A percentile compares a stretch with the other conserved stretches of the same genome.
phyloP scores from a whole-genome alignment of 352 stramenopile genomes.

The Nothophytophthora sp. region DNA sequence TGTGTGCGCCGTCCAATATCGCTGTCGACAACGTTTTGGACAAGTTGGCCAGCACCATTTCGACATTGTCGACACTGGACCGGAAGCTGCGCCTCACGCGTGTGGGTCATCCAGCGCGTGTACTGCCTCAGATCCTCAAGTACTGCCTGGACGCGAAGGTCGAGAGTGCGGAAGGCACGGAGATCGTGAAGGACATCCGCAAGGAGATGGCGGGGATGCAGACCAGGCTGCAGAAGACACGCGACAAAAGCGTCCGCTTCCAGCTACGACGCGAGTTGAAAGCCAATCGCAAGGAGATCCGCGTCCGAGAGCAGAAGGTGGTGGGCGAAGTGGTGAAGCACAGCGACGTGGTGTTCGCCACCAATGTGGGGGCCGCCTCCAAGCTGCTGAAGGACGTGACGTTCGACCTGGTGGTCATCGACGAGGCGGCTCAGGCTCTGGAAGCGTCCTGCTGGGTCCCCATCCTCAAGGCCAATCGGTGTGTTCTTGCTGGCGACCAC shows the following conservation, averaged over 20 bases:
- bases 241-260: slow-evolving; percentile 47
- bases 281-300: slow-evolving; percentile 94
- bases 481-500: slow-evolving; percentile 94
- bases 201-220: slow-evolving; percentile 86
- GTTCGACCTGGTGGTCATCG: slow-evolving; percentile 97
- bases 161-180: slow-evolving; percentile 90
- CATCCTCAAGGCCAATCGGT: slow-evolving; percentile 90
- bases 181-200: slow-evolving; percentile 96
- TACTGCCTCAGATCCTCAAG: slow-evolving; percentile 88
- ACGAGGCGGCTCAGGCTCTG: slow-evolving; percentile 97
- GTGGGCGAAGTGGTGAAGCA: slow-evolving; percentile 91
- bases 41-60: slow-evolving; percentile 73
- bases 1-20: slow-evolving; percentile 98
- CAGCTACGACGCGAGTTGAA: slow-evolving; percentile 85
- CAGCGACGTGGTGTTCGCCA: slow-evolving; percentile 96
- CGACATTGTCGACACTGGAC: slow-evolving; percentile 19
- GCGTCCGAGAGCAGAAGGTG: slow-evolving; percentile 92
- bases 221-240: slow-evolving; percentile 53
- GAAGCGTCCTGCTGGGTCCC: slow-evolving; percentile 98
- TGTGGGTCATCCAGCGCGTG: slow-evolving; percentile 95
- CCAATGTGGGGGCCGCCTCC: slow-evolving; percentile 94
- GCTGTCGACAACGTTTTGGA: slow-evolving; percentile 98
- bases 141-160: slow-evolving; percentile 96
- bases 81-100: slow-evolving; percentile 55
- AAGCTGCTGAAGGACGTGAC: slow-evolving; percentile 88